Base-by-base conservation (phyloP, 805 yeast genomes). In the Teunomyces barrocoloradensis region DNA sequence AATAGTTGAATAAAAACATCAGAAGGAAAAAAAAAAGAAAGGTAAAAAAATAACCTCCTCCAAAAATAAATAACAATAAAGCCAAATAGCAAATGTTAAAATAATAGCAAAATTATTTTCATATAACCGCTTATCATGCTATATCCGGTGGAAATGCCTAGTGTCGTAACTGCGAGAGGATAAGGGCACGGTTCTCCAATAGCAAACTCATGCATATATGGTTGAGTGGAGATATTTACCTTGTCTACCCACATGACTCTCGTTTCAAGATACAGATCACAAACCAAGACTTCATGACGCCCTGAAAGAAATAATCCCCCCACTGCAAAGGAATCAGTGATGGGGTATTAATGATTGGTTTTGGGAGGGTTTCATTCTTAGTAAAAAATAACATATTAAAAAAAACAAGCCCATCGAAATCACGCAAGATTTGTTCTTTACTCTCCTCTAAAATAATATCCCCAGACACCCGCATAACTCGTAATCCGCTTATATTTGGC, bases 401-500 rank as follows among this genome's bases (percentile, higher is more conserved):
- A 32, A 32, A 32, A 32, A 32, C 34, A n/a, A 25, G 27, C 6
- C 34, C 34, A 32, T 32, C 34, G 34, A 32, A 36, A 36, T 36
- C 40, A 36, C 40, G 40, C 27, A 18, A 36, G 40, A 18, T 20
- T n/a, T 36, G 27, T 36, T 36, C 40, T 36, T 10, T 36, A 7
- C 20, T 11, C n/a, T 21, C 23, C 27, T n/a, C 40, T 36, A 13
- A 36, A 18, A 20, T 21, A 36, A 36, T 36, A 18, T 20, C 40
- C 20, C 40, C 40, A 12, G 15, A 36, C 25, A 7, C 17, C 9
- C 34, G 17, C 34, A 32, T 32, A 6, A 6, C 34, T 32, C 34
- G 18, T 15, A 32, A 7, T 25, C 27, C 11, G 11, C 27, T 25
- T 25, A 3, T 25, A 25, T 9, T 23, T 9, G 11, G 11, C 4